Base-by-base conservation (phyloP, 345 rosid species). In the Pelargonium nanum region DNA sequence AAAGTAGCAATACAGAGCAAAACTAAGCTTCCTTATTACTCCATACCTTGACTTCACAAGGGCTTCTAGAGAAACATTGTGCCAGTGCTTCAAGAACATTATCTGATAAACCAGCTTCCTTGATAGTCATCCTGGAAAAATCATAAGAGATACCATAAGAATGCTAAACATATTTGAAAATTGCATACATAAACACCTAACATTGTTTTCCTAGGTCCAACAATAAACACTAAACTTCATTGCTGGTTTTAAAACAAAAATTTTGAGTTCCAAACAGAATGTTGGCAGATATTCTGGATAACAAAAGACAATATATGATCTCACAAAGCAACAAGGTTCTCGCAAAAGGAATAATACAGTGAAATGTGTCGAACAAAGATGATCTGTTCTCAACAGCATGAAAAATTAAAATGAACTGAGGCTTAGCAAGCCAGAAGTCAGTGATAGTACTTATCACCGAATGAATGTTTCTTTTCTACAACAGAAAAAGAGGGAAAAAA, bases 11-110 rank as follows among this genome's bases (percentile, higher is more conserved):
- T 65, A 54, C 45, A 62, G 45, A 44, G 57, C 19, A 45, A 68
- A 56, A 30, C 22, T 25, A 16, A 10, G 57, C 22, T 30, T 30
- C 56, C 22, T 22, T 52, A 53, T 20, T 71, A 28, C 58, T 16
- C 56, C 75, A 61, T 83, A 90, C 99, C 99, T 90, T 88, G 63
- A 94, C 75, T 74, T 94, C 99, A 63, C 53, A 60, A 24, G 81
- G 76, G 56, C 79, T 86, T 77, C 93, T 86, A 26, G 85, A 79
- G 64, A 94, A 75, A 74, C 81, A 79, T 58, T 69, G 81, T 56
- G 86, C 92, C 22, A 90, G 68, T 40, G 80, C 83, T 67, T 86
- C 89, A 71, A 90, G 63, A 20, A 86, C 89, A 2, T 75, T 63
- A 73, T 90, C 92, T 50, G 92, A 84, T 61, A 72, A 68, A 64